These are phyloP conservation scores for Opeltia flavorubescens DNA, from an alignment of 495 filamentous ascomycete genomes.

Conservation along the genomic window DNA sequence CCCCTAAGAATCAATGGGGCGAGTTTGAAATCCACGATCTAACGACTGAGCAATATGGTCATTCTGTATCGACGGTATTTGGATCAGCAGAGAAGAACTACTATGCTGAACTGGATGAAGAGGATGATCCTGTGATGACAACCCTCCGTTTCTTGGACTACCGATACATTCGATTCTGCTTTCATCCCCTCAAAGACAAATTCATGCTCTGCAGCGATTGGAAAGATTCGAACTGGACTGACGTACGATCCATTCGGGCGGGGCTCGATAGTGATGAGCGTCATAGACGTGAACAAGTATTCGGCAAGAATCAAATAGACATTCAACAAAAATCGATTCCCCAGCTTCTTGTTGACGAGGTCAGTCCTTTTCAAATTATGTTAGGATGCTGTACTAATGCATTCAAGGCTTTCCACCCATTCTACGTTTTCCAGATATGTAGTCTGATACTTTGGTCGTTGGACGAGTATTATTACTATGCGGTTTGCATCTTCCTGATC, in stretches of 20 bases:
- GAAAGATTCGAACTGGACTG: constrained; percentile 84
- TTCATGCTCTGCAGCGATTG: constrained; percentile 76
- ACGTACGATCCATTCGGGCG: constrained; percentile 55
- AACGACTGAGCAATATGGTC: constrained; percentile 53
- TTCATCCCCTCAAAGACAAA: constrained; percentile 73
- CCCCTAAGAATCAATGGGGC: constrained; percentile 72
- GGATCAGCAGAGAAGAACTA: constrained; percentile 41
- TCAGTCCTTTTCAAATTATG: constrained; percentile 23
- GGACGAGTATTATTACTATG: constrained; percentile 96
- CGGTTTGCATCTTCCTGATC: constrained; percentile 87
- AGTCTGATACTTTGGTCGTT: constrained; percentile 90
- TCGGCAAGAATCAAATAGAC: constrained; percentile 78
- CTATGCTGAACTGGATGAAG: constrained; percentile 52
- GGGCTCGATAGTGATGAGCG: constrained; percentile 90
- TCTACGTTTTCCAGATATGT: constrained; percentile 96
- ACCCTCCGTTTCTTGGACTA: constrained; percentile 70
- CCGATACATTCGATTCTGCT: constrained; percentile 86
- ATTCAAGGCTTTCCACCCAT: constrained; percentile 76
- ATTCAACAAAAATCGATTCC: constrained; percentile 74
- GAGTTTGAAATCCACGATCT: constrained; percentile 66
- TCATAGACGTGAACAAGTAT: constrained; percentile 67
- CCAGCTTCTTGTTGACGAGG: constrained; percentile 83
- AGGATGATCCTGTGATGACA: constrained; percentile 65
- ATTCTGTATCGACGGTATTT: constrained; percentile 77
- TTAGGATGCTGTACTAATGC: constrained; percentile 2